A percentile compares a stretch with the other conserved stretches of the same genome.
These are phyloP conservation scores for Bisporella sp. DNA, from an alignment of 2,329 filamentous ascomycete species.

Conservation along the genomic window DNA sequence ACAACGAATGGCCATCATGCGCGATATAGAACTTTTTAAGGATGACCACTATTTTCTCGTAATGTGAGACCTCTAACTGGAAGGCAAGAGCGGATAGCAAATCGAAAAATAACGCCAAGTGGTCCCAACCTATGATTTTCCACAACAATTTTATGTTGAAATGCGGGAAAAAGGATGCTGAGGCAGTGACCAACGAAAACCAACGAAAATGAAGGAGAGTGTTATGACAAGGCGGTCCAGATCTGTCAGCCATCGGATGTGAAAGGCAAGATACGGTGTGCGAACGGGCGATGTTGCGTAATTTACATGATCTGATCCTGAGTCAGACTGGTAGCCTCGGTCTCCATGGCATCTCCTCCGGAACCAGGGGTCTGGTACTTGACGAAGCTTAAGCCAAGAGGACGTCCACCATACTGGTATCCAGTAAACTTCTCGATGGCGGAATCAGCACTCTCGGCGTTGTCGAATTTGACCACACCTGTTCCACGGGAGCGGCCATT, in stretches of 20 bases:
- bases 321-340: slow-evolving; percentile 70
- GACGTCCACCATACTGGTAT: slow-evolving; percentile 94
- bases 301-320: slow-evolving; percentile 95
- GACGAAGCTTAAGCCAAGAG: slow-evolving; percentile 87
- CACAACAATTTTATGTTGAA: too few species aligned
- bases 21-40: too few species aligned
- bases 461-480: slow-evolving; percentile 93
- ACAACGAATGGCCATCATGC: too few species aligned
- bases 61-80: too few species aligned
- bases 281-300: background rate
- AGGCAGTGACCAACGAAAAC: too few species aligned
- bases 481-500: slow-evolving; percentile 92
- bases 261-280: background rate
- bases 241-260: background rate
- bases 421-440: slow-evolving; percentile 96
- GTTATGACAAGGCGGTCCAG: too few species aligned
- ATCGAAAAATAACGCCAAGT: too few species aligned
- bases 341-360: slow-evolving; percentile 65
- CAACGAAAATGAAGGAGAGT: too few species aligned
- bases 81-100: too few species aligned
- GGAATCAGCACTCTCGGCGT: slow-evolving; percentile 76
- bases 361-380: slow-evolving; percentile 71
- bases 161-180: too few species aligned
- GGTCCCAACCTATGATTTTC: too few species aligned
- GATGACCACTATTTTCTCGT: too few species aligned